phyloP scores from a whole-genome alignment of 2,329 filamentous ascomycete genomes.

The Diplodia corticola region DNA sequence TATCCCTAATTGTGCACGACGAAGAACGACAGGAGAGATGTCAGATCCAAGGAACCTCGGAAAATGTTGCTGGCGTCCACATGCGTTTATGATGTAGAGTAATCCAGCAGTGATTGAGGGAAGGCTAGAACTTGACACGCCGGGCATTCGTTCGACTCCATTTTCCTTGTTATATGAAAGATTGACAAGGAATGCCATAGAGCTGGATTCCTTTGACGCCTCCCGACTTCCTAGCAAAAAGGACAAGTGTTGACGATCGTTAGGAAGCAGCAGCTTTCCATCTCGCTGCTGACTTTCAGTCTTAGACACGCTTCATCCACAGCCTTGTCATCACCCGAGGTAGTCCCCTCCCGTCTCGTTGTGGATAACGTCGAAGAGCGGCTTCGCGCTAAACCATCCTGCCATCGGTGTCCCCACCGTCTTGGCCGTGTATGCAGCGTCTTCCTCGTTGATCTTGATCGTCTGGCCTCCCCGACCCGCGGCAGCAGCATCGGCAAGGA shows the following conservation, averaged over 20 bases:
- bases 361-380: constrained; percentile 69
- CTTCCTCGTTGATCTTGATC: constrained; percentile 66
- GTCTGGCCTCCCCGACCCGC: constrained; percentile 63
- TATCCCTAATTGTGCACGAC: not conserved
- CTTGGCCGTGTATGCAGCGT: constrained; percentile 68
- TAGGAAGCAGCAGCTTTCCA: not conserved
- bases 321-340: not conserved
- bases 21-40: not conserved
- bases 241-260: not conserved
- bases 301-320: not conserved
- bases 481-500: constrained; percentile 57
- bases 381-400: constrained; percentile 72
- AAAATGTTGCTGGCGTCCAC: not conserved
- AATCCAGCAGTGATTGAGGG: not conserved
- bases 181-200: not conserved
- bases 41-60: not conserved
- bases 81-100: not conserved
- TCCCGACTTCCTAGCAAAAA: not conserved
- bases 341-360: constrained; percentile 32
- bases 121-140: not conserved
- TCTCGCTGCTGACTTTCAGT: not conserved
- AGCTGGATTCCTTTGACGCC: not conserved
- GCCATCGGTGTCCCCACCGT: constrained; percentile 61
- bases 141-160: not conserved
- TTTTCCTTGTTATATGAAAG: not conserved